Evolutionary conservation across 306 rosid species (phyloP).

Genomic region (Vicia villosa): DNA sequence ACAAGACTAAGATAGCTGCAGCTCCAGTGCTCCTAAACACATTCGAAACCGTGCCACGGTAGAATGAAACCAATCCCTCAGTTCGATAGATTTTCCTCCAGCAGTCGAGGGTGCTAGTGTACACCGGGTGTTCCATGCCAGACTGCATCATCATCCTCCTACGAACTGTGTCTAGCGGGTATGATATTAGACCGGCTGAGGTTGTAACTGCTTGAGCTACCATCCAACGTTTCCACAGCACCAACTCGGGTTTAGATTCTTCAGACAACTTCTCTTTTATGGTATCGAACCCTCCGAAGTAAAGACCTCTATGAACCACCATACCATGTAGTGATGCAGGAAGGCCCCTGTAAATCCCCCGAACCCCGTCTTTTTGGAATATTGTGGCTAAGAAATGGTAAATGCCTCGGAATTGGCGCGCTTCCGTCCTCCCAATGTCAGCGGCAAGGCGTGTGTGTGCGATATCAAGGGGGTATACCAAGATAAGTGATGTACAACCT

Average conservation of each 20-base stretch:
- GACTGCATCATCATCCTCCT: conserved; percentile 99
- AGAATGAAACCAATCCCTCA: conserved; percentile 82
- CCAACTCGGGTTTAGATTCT: conserved; percentile 54
- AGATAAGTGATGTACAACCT: conserved; percentile 78
- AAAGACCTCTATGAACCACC: conserved; percentile 85
- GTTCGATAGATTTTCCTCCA: conserved; percentile 78
- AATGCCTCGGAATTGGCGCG: conserved; percentile 85
- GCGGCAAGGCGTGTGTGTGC: conserved; percentile 99
- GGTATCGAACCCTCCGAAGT: conserved; percentile 95
- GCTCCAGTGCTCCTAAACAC: conserved; percentile 90
- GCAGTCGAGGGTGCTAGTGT: conserved; percentile 73
- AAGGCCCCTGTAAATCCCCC: conserved; percentile 85
- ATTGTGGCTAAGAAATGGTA: conserved; percentile 79
- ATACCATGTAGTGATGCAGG: conserved; percentile 97
- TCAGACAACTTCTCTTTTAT: conserved; percentile 68
- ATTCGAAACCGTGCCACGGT: conserved; percentile 82
- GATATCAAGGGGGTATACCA: conserved; percentile 90
- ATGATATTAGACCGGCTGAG: conserved; percentile 83
- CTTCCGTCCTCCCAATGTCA: conserved; percentile 71
- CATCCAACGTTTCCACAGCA: conserved; percentile 82
- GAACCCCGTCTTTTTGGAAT: conserved; percentile 60
- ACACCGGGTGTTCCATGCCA: conserved; percentile 70
- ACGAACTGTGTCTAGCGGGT: conserved; percentile 88
- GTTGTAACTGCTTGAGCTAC: conserved; percentile 96
- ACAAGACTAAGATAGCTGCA: conserved; percentile 92